A percentile compares a stretch with the other conserved stretches of the same genome.
Conservation (phyloP, 495 filamentous ascomycete species). For the Pyrenula massariospora region DNA sequence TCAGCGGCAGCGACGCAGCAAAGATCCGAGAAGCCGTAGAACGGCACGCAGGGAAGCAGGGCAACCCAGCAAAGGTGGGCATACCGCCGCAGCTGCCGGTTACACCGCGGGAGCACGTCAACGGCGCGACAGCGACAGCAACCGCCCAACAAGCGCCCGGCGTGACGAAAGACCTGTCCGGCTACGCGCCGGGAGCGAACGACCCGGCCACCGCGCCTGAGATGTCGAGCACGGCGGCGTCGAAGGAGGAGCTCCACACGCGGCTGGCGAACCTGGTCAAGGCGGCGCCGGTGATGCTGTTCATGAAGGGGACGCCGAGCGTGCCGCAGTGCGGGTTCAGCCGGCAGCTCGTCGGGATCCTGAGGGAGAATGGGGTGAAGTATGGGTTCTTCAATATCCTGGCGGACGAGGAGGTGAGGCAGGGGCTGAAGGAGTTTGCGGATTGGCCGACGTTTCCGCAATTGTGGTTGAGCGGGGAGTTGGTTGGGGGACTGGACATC, state of each 20-base stretch:
- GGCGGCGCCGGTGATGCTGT: constrained; percentile 94
- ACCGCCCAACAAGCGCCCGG: no score
- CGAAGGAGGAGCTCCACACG: constrained; percentile 67
- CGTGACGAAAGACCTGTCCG: constrained; percentile 21
- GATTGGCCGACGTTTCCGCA: constrained; percentile 98
- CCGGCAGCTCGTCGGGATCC: constrained; percentile 69
- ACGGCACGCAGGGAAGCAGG: constrained; percentile 46
- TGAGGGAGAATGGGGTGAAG: constrained; percentile 79
- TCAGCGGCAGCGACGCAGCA: constrained; percentile 78
- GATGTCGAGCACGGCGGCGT: constrained; percentile 23
- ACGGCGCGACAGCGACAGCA: constrained; percentile 11
- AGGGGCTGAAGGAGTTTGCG: constrained; percentile 87
- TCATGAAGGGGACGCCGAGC: constrained; percentile 79
- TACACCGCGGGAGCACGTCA: constrained; percentile 25
- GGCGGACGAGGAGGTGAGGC: constrained; percentile 92
- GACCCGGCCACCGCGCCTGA: constrained; percentile 37
- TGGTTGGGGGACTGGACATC: constrained; percentile 93
- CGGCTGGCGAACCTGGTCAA: constrained; percentile 72
- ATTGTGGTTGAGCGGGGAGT: constrained; percentile 68
- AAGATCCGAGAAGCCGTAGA: constrained; percentile 76
- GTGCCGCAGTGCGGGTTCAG: constrained; percentile 92
- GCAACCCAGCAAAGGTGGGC: constrained; percentile 19
- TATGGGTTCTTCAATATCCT: constrained; percentile 99
- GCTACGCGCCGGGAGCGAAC: constrained; percentile 30
- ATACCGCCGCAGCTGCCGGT: constrained; percentile 42